Conservation (phyloP, 192 early-diverging fungal species). For the Podila verticillata region DNA sequence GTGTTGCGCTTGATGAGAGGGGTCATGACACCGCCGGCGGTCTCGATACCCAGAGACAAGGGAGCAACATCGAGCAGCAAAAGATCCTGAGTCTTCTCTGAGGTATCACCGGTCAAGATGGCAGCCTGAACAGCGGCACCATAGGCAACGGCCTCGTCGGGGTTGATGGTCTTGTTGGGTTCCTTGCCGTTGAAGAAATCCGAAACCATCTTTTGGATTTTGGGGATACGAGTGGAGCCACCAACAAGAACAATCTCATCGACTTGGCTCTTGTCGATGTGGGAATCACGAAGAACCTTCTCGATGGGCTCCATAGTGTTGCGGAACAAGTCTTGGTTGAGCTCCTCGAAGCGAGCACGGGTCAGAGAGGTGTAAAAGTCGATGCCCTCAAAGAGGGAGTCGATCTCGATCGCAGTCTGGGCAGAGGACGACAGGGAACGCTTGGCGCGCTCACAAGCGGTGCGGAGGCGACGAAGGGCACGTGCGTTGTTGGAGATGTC, state of each 20-base stretch:
- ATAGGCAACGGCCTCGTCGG: slow-evolving; percentile 99
- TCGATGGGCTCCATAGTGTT: slow-evolving; percentile 95
- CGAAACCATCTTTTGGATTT: slow-evolving; percentile 95
- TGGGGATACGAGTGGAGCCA: slow-evolving; percentile 98
- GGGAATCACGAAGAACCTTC: slow-evolving; percentile 95
- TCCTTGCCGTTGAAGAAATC: slow-evolving; percentile 99
- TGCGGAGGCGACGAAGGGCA: slow-evolving; percentile 95
- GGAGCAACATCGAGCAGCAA: slow-evolving; percentile 94
- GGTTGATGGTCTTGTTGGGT: slow-evolving; percentile 99
- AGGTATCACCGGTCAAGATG: slow-evolving; percentile 91
- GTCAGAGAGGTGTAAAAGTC: slow-evolving; percentile 99
- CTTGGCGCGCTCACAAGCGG: slow-evolving; percentile 98
- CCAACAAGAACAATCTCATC: slow-evolving; percentile 97
- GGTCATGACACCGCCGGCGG: slow-evolving; percentile 96
- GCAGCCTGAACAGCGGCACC: slow-evolving; percentile 99
- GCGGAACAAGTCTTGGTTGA: slow-evolving; percentile 96
- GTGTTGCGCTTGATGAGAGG: slow-evolving; percentile 95
- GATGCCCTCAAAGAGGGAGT: slow-evolving; percentile 96
- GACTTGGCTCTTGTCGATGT: slow-evolving; percentile 87
- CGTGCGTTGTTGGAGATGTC: slow-evolving; percentile 90
- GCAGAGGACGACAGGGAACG: slow-evolving; percentile 93
- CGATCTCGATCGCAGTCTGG: slow-evolving; percentile 95
- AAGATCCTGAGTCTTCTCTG: slow-evolving; percentile 91
- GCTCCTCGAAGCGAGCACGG: slow-evolving; percentile 98
- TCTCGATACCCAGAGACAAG: slow-evolving; percentile 95